Base-by-base conservation (phyloP, 345 rosid species). In the thale cress (Arabidopsis thaliana) region DNA sequence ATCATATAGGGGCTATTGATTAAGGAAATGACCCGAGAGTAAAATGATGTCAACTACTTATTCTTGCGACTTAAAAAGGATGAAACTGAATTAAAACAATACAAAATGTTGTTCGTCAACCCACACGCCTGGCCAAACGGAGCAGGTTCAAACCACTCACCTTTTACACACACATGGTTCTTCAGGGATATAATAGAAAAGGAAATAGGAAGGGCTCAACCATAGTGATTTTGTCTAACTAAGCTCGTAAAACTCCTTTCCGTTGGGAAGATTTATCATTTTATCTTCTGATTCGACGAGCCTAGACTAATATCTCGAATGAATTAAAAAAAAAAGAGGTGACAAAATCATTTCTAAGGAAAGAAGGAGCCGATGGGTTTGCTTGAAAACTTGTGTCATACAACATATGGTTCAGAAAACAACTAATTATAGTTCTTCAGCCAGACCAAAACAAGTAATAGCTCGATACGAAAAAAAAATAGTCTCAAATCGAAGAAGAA, bases 401-500 rank as follows among this genome's bases (percentile, higher is more conserved):
- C 33, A 38, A 11, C 4, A 33, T 49, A 53, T 7, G 5, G 6
- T 64, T 45, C 33, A 12, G 2, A 51, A 51, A 23, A 20, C 42
- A 66, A 66, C 52, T 23, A 73, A 11, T 16, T 16, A 16, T n/a
- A 7, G 8, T 58, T 28, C 46, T 45, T 56, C 57, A 25, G 59
- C 61, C 6, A 67, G 55, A 50, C 33, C 7, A 28, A 57, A 57
- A 14, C 23, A 59, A 59, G 69, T 23, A 24, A 28, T 10, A 60
- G 7, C 36, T 41, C 25, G n/a, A 44, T 42, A 23, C 23, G 46
- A 69, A 11, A 76, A 69, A 62, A 42, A 73, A 59, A 30, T 28
- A 28, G 32, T 28, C 32, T 28, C 4, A 28, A 28, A 28, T 28
- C 48, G n/a, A 61, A 0, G 40, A 34, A 23, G 23, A 38, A 40